A percentile compares a stretch with the other conserved stretches of the same genome.
These are phyloP conservation scores for Dalbergia oliveri DNA, from an alignment of 306 rosid species.

Conservation along the genomic window DNA sequence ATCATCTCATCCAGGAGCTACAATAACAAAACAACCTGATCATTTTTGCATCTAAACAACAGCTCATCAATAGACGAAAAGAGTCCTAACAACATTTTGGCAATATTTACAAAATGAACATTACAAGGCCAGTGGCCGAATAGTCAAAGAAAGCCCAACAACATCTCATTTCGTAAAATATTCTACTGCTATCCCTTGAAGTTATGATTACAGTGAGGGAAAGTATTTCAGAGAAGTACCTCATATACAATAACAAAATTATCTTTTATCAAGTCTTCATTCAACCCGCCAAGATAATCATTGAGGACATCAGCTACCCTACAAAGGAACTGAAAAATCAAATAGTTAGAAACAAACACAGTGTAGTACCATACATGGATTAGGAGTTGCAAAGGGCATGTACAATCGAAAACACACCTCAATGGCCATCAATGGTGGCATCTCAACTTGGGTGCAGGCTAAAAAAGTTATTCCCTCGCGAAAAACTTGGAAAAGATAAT, in stretches of 20 bases:
- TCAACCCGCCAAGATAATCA: conserved; percentile 89
- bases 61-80: background rate
- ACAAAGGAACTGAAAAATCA: conserved; percentile 81
- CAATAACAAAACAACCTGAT: conserved; percentile 41
- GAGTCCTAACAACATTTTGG: conserved; percentile 20
- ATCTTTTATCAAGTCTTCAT: conserved; percentile 89
- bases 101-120: background rate
- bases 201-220: conserved; percentile 14
- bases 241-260: conserved; percentile 90
- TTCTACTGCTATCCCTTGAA: conserved; percentile 6
- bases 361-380: background rate
- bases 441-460: conserved; percentile 97
- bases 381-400: conserved; percentile 8
- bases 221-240: conserved; percentile 54
- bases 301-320: conserved; percentile 94
- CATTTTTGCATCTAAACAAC: conserved; percentile 24
- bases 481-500: conserved; percentile 90
- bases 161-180: conserved; percentile 15
- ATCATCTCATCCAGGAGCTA: conserved; percentile 99
- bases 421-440: conserved; percentile 97
- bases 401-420: conserved; percentile 63
- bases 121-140: conserved; percentile 1
- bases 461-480: conserved; percentile 93
- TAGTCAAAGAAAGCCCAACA: conserved; percentile 1
- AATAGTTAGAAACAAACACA: conserved; percentile 51